Evolutionary conservation across 176 grass and related monocot species (phyloP).

Genomic region (Otatea glauca): DNA sequence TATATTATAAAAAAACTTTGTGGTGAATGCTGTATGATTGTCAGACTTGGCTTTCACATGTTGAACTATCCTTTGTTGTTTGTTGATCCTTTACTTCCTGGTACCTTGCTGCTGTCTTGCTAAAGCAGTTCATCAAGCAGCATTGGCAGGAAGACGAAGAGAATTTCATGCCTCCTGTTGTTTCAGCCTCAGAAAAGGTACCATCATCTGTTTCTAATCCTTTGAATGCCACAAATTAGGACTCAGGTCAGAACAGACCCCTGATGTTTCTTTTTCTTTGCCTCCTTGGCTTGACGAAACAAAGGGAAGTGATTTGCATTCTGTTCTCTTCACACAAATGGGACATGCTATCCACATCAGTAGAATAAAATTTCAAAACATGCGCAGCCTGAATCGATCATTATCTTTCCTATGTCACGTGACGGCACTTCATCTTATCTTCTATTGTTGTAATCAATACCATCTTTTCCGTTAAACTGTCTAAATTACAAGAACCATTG

Average conservation of each 20-base stretch:
- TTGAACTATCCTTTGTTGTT: conserved; percentile 11
- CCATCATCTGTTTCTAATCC: background rate
- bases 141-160: conserved; percentile 96
- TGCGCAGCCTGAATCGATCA: background rate
- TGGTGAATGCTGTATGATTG: background rate
- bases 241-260: background rate
- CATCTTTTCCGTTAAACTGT: background rate
- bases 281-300: too few species aligned
- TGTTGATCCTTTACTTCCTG: conserved; percentile 58
- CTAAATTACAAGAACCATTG: conserved; percentile 6
- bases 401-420: background rate
- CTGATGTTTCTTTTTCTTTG: too few species aligned
- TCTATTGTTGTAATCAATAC: conserved; percentile 2
- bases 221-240: background rate
- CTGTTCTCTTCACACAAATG: conserved; percentile 18
- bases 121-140: conserved; percentile 96
- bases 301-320: too few species aligned
- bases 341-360: background rate
- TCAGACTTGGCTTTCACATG: background rate
- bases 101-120: conserved; percentile 88
- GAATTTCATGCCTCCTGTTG: conserved; percentile 81
- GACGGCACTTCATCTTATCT: background rate
- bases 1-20: background rate
- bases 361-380: background rate
- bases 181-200: conserved; percentile 89